Conservation (phyloP, 1,139 yeast genomes). For the Geotrichum reessii region DNA sequence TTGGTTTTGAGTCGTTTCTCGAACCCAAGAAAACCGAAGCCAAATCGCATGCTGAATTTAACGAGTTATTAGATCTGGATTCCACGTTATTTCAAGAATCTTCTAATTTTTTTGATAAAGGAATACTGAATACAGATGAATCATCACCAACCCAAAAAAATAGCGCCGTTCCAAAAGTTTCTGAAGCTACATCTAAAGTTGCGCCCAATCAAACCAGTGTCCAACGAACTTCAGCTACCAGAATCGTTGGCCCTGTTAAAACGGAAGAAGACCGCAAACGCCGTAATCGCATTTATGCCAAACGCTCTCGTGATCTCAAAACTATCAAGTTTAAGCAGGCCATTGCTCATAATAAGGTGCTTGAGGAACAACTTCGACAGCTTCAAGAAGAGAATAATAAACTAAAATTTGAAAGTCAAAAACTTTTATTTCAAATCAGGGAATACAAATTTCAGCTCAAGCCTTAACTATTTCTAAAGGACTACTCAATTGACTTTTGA, state of each 20-base stretch:
- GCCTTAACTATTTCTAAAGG: too few relatives aligned
- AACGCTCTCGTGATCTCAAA: slow-evolving; percentile 18
- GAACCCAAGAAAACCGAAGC: neutral
- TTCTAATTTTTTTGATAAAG: neutral
- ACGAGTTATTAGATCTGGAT: neutral
- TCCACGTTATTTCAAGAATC: neutral
- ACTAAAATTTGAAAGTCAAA: neutral
- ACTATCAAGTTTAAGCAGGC: slow-evolving; percentile 15
- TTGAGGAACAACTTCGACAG: slow-evolving; percentile 1
- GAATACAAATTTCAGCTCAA: neutral
- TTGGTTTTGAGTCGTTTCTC: neutral
- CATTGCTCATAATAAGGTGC: slow-evolving; percentile 9
- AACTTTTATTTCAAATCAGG: neutral
- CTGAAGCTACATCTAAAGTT: too few relatives aligned
- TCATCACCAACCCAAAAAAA: neutral
- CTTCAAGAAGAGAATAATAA: neutral
- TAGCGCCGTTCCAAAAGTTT: neutral
- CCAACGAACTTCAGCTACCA: neutral
- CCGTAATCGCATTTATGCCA: slow-evolving; percentile 18
- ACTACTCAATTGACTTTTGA: too few relatives aligned
- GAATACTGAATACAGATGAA: neutral
- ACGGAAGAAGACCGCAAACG: slow-evolving; percentile 17
- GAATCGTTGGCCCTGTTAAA: neutral
- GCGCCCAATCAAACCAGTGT: neutral
- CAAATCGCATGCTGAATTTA: too few relatives aligned